Base-by-base conservation (phyloP, 495 filamentous ascomycete species). In the Aspergillus affinis region DNA sequence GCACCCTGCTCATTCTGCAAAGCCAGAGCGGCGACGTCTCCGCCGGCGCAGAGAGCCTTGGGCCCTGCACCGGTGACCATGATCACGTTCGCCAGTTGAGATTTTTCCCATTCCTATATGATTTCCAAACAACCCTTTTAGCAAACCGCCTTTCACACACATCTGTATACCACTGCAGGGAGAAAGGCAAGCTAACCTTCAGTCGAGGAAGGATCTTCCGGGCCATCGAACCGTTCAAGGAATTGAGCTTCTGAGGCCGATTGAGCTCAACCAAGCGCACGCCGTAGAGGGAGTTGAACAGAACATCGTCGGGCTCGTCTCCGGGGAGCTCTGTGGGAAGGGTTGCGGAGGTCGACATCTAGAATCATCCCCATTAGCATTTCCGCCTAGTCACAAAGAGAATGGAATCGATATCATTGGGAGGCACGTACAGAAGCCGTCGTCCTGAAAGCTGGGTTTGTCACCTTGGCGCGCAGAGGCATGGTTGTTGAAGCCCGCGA, bases 231-330 rank as follows among this genome's bases (percentile, higher is more conserved):
- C 85, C 89, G 71, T 96, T 90, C 61, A 98, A 83, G 30, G 92
- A 87, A 72, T 98, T 98, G 63, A 90, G 80, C 78, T 96, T 96
- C 65, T 81, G 81, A 13, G 93, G 94, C 29, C 94, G 86, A 80
- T 98, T 98, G 60, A 98, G 89, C 77, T 96, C 90, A 68, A 98
- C 88, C 65, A 89, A 90, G 55, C 94, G 90, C 44, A 98, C 81
- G 54, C 93, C 94, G 78, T 94, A 94, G 65, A 87, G 79, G 59
- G 86, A 87, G 70, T 85, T 84, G 84, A 98, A 98, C 51, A 96
- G 78, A 57, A 98, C 94, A 83, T 98, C 95, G 61, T 92, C 87
- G 64, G 88, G 85, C 18, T 91, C 88, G 75, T 97, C 90, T 41
- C 79, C 83, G 27, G 79, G 74, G 26, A 81, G 72, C 62, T 87